Conservation (phyloP, 2,329 filamentous ascomycete genomes). For the Pseudogymnoascus destructans region DNA sequence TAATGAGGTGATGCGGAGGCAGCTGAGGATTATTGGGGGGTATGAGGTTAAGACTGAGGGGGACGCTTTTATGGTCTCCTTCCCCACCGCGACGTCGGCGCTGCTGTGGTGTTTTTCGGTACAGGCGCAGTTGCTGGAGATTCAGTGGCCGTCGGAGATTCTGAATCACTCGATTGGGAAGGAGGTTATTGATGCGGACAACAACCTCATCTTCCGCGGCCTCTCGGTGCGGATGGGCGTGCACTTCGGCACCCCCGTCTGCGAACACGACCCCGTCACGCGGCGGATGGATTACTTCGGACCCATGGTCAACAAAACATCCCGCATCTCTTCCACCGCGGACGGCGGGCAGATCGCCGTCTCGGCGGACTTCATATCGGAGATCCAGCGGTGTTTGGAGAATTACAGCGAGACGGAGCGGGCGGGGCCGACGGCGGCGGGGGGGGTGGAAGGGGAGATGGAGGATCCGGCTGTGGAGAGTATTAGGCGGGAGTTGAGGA, state of each 20-base stretch:
- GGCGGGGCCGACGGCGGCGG: slow-evolving; percentile 55
- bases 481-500: slow-evolving; percentile 77
- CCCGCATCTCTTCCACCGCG: slow-evolving; percentile 84
- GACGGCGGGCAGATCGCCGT: slow-evolving; percentile 96
- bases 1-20: slow-evolving; percentile 91
- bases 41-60: slow-evolving; percentile 99
- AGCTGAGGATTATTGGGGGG: slow-evolving; percentile 83
- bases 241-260: slow-evolving; percentile 89
- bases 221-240: slow-evolving; percentile 95
- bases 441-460: slow-evolving; percentile 37
- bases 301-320: slow-evolving; percentile 96
- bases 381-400: slow-evolving; percentile 83
- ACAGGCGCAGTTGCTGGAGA: slow-evolving; percentile 74
- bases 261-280: slow-evolving; percentile 90
- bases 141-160: slow-evolving; percentile 88
- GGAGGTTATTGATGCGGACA: slow-evolving; percentile 69
- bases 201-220: slow-evolving; percentile 82
- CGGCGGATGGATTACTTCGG: slow-evolving; percentile 99
- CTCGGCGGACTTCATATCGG: slow-evolving; percentile 90
- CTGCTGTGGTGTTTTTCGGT: slow-evolving; percentile 94
- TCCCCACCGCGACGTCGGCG: slow-evolving; percentile 88
- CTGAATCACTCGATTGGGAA: slow-evolving; percentile 76
- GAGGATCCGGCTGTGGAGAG: slow-evolving; percentile 62
- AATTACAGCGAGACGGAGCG: slow-evolving; percentile 78
- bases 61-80: slow-evolving; percentile 98